Conservation (phyloP, 345 rosid genomes). For the Citrus sp. region DNA sequence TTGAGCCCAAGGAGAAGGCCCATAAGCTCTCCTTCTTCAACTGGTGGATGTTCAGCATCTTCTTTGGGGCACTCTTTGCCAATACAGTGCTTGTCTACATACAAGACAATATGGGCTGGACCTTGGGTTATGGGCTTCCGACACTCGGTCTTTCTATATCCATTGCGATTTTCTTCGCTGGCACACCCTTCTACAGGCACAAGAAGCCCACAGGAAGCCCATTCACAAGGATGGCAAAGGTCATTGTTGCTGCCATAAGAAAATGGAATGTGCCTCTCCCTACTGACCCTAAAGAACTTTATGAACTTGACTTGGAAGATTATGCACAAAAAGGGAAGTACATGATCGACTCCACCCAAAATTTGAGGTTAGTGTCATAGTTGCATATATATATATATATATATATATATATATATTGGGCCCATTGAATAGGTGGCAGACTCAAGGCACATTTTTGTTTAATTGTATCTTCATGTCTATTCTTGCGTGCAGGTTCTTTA, state of each 20-base stretch:
- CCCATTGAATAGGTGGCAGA: not conserved
- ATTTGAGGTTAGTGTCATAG: slow-evolving; percentile 40
- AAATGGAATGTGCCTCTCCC: slow-evolving; percentile 51
- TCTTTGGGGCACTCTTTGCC: slow-evolving; percentile 85
- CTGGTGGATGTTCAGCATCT: slow-evolving; percentile 97
- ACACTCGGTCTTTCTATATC: slow-evolving; percentile 64
- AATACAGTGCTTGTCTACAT: slow-evolving; percentile 77
- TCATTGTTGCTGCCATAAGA: slow-evolving; percentile 62
- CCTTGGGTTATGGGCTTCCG: slow-evolving; percentile 75
- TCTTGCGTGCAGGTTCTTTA: slow-evolving; percentile 47
- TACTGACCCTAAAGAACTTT: slow-evolving; percentile 35
- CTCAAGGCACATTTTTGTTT: not conserved
- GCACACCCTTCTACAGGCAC: slow-evolving; percentile 75
- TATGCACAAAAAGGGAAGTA: slow-evolving; percentile 47
- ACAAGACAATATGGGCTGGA: slow-evolving; percentile 91
- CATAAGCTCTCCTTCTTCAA: slow-evolving; percentile 90
- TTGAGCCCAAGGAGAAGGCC: slow-evolving; percentile 68
- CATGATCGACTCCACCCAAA: slow-evolving; percentile 57
- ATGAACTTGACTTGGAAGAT: slow-evolving; percentile 57
- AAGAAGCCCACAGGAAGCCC: slow-evolving; percentile 68
- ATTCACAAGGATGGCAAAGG: slow-evolving; percentile 69
- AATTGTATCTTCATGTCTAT: not conserved
- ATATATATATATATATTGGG: too few relatives aligned
- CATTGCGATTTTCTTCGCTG: slow-evolving; percentile 51
- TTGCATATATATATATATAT: not conserved